Evolutionary conservation across 2,329 filamentous ascomycete species (phyloP), one percentile per base, ranked within the genome.

Genomic region (Amphichorda felina): DNA sequence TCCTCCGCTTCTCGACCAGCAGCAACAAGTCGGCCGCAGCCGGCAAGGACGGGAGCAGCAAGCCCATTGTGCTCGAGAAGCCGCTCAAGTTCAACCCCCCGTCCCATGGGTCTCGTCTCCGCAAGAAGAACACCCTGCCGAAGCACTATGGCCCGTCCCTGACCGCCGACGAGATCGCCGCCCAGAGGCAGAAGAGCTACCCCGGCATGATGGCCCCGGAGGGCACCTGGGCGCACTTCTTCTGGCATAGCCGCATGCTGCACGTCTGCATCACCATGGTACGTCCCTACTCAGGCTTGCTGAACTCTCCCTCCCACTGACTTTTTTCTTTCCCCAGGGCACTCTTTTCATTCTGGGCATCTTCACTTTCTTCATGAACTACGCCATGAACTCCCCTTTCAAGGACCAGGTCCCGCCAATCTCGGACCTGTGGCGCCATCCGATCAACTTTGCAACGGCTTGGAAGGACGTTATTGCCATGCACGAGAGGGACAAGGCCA

Each of bases 71-170:
- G 5, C 78, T 98, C 44, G 84, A 84, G 48, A 86, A 95, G 59
- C 89, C 89, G 17, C 72, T 82, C 50, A 82, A 80, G 55, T 96
- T 94, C 68, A 84, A 84, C 33, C 89, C 91, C 2, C 91, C 91
- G 0, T 96, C 89, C 0, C 91, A 96, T 56, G 80, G 82, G 10
- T 66, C 82, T 16, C 70, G 82, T 6, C 70, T 86, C 22, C 68
- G 72, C 37, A 67, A 70, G 44, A 67, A 70, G 44, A 55, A 53
- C 58, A 57, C 51, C 18, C 55, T 64, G 6, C 77, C 79, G 21
- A 68, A 70, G 47, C 75, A 80, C 56, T 94, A 93, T 53, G 87
- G 86, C 26, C 82, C 85, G 14, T 61, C 74, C 16, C 60, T 87
- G 41, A 77, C 74, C 13, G 63, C 69, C 15, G 70, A 78, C 35